Conservation (phyloP, 1,284 basidiomycete genomes). For the Pyrrhoderma noxium region DNA sequence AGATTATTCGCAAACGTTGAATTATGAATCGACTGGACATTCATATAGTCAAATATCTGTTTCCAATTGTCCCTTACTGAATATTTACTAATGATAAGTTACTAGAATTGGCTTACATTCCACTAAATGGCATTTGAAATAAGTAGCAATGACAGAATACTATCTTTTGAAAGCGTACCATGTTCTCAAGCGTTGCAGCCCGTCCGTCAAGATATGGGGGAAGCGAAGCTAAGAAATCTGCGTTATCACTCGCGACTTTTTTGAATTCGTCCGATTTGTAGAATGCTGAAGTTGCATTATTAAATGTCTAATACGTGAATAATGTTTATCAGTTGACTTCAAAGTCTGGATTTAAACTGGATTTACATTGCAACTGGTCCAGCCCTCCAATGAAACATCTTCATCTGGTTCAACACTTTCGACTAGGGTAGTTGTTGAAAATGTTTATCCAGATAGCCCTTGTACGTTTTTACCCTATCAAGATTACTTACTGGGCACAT, state of each 20-base stretch:
- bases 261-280: slow-evolving; percentile 30
- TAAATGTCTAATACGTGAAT: slow-evolving; percentile 14
- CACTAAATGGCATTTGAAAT: slow-evolving; percentile 11
- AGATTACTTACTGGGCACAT: slow-evolving; percentile 21
- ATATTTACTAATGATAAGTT: not conserved
- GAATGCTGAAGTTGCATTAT: slow-evolving; percentile 16
- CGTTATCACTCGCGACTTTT: slow-evolving; percentile 27
- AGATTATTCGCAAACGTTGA: slow-evolving; percentile 30
- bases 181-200: slow-evolving; percentile 35
- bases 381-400: slow-evolving; percentile 37
- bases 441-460: too few relatives aligned
- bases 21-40: slow-evolving; percentile 48
- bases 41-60: slow-evolving; percentile 44
- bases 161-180: slow-evolving; percentile 23
- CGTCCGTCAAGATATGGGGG: slow-evolving; percentile 33
- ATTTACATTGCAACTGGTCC: slow-evolving; percentile 32
- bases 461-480: not conserved
- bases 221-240: slow-evolving; percentile 37
- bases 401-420: slow-evolving; percentile 34
- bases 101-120: slow-evolving; percentile 9
- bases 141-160: not conserved
- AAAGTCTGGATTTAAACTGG: not conserved
- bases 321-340: slow-evolving; percentile 1
- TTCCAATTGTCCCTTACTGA: not conserved
- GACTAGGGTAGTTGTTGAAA: slow-evolving; percentile 22